phyloP scores from a whole-genome alignment of 768 basidiomycete species.

The Collybia sordida region DNA sequence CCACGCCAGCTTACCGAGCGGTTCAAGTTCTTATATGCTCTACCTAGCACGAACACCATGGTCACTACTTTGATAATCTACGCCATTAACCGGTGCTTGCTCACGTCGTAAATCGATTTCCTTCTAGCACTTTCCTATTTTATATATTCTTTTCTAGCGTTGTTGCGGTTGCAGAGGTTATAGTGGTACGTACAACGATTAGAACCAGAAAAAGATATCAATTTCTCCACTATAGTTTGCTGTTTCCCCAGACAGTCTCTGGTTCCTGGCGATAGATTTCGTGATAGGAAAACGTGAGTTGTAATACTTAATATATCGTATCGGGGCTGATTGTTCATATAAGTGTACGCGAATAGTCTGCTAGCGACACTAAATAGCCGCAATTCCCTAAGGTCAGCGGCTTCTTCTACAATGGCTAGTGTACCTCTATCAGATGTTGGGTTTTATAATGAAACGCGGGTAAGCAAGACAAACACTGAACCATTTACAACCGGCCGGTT shows the following conservation, averaged over 20 bases:
- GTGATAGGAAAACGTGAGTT: conserved; percentile 45
- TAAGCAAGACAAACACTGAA: not conserved
- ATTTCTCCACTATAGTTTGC: conserved; percentile 19
- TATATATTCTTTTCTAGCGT: conserved; percentile 12
- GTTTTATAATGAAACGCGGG: conserved; percentile 5
- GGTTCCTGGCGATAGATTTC: conserved; percentile 42
- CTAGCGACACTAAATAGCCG: conserved; percentile 44
- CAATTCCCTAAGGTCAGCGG: conserved; percentile 16
- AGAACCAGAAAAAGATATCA: too few relatives aligned
- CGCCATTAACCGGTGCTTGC: conserved; percentile 48
- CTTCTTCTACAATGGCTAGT: not conserved
- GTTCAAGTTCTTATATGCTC: not conserved
- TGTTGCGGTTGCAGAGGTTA: conserved; percentile 37
- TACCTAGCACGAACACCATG: conserved; percentile 37
- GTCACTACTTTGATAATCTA: conserved; percentile 45
- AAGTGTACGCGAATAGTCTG: conserved; percentile 48
- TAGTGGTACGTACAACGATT: conserved; percentile 25
- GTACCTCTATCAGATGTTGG: conserved; percentile 14
- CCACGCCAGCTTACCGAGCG: not conserved
- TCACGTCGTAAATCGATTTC: conserved; percentile 39
- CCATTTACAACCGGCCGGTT: not conserved
- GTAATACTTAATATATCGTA: not conserved
- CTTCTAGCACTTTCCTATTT: not conserved
- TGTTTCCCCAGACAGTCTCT: conserved; percentile 27
- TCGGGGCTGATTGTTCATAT: not conserved